phyloP scores from a whole-genome alignment of 2,329 filamentous ascomycete genomes.

The Eurotiales sp. region DNA sequence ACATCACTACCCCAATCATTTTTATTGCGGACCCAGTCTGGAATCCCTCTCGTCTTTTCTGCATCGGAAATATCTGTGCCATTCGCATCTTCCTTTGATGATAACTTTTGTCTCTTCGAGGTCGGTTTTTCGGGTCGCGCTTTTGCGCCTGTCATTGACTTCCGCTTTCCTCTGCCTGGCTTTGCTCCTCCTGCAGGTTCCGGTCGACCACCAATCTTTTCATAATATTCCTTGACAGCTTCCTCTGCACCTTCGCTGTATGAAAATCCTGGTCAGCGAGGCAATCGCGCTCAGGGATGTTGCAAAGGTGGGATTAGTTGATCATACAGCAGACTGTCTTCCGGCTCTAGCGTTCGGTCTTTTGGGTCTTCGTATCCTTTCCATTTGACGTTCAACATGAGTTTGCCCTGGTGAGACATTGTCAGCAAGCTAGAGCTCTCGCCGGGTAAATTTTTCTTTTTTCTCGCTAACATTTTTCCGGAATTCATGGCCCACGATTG shows the following conservation, averaged over 20 bases:
- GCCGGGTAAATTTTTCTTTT: background rate
- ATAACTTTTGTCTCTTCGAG: slow-evolving; percentile 26
- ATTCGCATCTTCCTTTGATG: slow-evolving; percentile 18
- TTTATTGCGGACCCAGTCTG: slow-evolving; percentile 37
- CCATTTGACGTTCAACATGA: slow-evolving; percentile 46
- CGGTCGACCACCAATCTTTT: slow-evolving; percentile 40
- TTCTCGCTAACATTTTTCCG: slow-evolving; percentile 31
- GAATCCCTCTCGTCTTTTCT: slow-evolving; percentile 5
- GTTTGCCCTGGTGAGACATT: slow-evolving; percentile 26
- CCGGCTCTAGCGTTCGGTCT: slow-evolving; percentile 46
- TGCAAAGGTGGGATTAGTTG: background rate
- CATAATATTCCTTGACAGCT: slow-evolving; percentile 39
- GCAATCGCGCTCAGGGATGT: background rate
- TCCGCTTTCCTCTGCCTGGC: slow-evolving; percentile 27
- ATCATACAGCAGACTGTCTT: slow-evolving; percentile 41
- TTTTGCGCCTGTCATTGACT: slow-evolving; percentile 30
- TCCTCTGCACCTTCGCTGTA: slow-evolving; percentile 38
- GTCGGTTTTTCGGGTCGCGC: slow-evolving; percentile 20
- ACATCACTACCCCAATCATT: slow-evolving; percentile 45
- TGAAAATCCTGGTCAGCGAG: slow-evolving; percentile 18
- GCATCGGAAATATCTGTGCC: slow-evolving; percentile 18
- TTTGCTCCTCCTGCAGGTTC: slow-evolving; percentile 23
- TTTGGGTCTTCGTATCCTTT: slow-evolving; percentile 41
- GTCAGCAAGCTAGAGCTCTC: slow-evolving; percentile 7
- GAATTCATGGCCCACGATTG: slow-evolving; percentile 36